Evolutionary conservation across 1,284 basidiomycete genomes (phyloP).

Genomic region (Thecaphora frezii): DNA sequence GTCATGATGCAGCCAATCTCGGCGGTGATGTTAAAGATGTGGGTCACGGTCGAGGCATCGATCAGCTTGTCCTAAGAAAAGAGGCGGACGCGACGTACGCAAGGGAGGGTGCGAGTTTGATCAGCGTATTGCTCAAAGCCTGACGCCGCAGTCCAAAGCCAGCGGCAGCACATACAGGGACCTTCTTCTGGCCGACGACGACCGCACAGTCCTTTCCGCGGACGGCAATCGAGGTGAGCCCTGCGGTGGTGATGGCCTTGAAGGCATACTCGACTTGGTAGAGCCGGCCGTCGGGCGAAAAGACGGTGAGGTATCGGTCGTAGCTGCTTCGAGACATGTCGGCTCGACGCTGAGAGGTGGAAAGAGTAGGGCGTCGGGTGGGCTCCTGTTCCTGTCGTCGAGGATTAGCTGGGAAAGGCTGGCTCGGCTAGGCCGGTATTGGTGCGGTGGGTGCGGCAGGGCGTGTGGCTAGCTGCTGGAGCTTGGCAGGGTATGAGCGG

Average conservation of each 20-base stretch:
- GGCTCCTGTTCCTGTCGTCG: too few species aligned
- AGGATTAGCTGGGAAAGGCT: too few species aligned
- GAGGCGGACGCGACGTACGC: neutral
- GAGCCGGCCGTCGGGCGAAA: conserved; percentile 57
- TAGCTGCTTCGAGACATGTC: conserved; percentile 57
- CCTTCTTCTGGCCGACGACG: conserved; percentile 96
- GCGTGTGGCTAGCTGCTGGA: too few species aligned
- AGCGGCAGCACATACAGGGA: conserved; percentile 72
- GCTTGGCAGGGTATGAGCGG: too few species aligned
- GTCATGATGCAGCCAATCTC: conserved; percentile 98
- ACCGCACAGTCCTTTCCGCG: conserved; percentile 92
- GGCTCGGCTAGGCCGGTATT: too few species aligned
- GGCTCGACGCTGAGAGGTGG: neutral
- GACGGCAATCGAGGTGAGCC: conserved; percentile 89
- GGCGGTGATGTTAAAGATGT: conserved; percentile 93
- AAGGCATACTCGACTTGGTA: conserved; percentile 76
- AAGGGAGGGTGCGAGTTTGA: neutral
- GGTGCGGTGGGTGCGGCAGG: too few species aligned
- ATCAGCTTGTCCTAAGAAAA: conserved; percentile 93
- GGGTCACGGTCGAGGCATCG: conserved; percentile 90
- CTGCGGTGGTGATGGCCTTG: conserved; percentile 96
- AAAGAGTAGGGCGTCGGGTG: neutral
- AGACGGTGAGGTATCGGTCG: conserved; percentile 58
- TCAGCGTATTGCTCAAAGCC: too few species aligned
- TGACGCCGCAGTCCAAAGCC: too few species aligned